A percentile compares a stretch with the other conserved stretches of the same genome.
Evolutionary conservation across 1,284 basidiomycete genomes (phyloP).

Genomic region (Malassezia globosa): DNA sequence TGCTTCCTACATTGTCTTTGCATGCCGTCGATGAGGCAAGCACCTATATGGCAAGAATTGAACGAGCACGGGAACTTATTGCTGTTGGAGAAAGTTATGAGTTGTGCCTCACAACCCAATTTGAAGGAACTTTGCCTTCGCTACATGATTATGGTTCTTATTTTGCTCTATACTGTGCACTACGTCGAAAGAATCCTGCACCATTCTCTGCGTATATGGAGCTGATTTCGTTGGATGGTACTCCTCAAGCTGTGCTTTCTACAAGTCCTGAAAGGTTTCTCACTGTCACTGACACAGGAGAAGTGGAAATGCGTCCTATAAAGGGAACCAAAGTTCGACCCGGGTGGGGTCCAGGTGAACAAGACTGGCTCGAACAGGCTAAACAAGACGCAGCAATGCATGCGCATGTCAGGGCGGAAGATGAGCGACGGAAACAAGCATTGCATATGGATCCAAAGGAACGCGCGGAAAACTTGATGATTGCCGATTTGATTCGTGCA

Average conservation of each 20-base stretch:
- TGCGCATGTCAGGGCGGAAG: slow-evolving; percentile 32
- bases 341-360: slow-evolving; percentile 35
- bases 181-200: slow-evolving; percentile 66
- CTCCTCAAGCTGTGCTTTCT: slow-evolving; percentile 52
- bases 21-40: slow-evolving; percentile 20
- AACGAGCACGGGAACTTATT: slow-evolving; percentile 63
- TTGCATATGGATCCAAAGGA: slow-evolving; percentile 74
- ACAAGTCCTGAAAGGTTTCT: slow-evolving; percentile 87
- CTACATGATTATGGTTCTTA: slow-evolving; percentile 16
- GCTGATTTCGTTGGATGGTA: slow-evolving; percentile 39
- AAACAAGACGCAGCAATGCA: slow-evolving; percentile 20
- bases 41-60: slow-evolving; percentile 63
- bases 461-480: slow-evolving; percentile 95
- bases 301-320: slow-evolving; percentile 78
- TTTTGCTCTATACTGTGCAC: slow-evolving; percentile 32
- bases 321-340: slow-evolving; percentile 59
- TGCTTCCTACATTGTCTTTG: background rate
- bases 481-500: slow-evolving; percentile 88
- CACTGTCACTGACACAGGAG: slow-evolving; percentile 61
- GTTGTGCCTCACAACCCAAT: slow-evolving; percentile 75
- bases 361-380: slow-evolving; percentile 13
- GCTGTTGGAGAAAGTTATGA: slow-evolving; percentile 88
- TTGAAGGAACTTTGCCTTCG: slow-evolving; percentile 41
- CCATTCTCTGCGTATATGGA: slow-evolving; percentile 76
- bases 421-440: slow-evolving; percentile 47